Percentiles rank a stretch among this genome's conserved stretches.
phyloP scores from a whole-genome alignment of 225 moss, liverwort and hornwort genomes.

The Marchantia paleacea region DNA sequence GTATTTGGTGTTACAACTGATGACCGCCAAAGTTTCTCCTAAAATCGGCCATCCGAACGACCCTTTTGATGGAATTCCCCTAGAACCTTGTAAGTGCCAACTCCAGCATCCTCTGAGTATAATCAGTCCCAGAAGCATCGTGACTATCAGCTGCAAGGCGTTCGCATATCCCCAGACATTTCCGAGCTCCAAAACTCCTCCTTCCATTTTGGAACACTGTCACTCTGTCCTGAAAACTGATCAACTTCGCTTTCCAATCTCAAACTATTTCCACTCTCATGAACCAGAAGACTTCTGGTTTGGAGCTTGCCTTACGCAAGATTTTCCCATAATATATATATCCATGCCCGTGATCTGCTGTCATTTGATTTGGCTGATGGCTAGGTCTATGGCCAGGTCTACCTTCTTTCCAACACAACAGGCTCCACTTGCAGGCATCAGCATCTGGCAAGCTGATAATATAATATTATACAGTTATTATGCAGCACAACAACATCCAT shows the following conservation, averaged over 20 bases:
- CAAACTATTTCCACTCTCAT: not conserved
- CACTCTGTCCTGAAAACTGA: not conserved
- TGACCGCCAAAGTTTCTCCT: not conserved
- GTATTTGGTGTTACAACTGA: not conserved
- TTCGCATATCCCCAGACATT: not conserved
- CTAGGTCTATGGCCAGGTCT: too few species aligned
- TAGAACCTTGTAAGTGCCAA: not conserved
- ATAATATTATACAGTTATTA: too few species aligned
- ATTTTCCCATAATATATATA: too few species aligned
- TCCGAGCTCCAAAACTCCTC: not conserved
- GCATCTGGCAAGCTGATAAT: too few species aligned
- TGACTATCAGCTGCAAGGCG: not conserved
- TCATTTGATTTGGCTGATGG: too few species aligned
- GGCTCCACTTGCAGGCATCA: too few species aligned
- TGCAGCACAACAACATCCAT: too few species aligned
- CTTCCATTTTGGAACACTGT: not conserved
- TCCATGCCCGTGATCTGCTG: too few species aligned
- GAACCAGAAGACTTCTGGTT: not conserved
- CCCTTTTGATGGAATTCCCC: not conserved
- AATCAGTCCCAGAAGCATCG: not conserved
- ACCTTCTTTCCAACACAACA: too few species aligned
- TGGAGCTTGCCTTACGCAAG: too few species aligned
- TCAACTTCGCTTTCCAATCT: not conserved
- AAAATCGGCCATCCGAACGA: constrained; percentile 16
- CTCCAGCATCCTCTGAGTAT: not conserved